phyloP scores from a whole-genome alignment of 1,139 yeast genomes.

The Ashbya aceris region DNA sequence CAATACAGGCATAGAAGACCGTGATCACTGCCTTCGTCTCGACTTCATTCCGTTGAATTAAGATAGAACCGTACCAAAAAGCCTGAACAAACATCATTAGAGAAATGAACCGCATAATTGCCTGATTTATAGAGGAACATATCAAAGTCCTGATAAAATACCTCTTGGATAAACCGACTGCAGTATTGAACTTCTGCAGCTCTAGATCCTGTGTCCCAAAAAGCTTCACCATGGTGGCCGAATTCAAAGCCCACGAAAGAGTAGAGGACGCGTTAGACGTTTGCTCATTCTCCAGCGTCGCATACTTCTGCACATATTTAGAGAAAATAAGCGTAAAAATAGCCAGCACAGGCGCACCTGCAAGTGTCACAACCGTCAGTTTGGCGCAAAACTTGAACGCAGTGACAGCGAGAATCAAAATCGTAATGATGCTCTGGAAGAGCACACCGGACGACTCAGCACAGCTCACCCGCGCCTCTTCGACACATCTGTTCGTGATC shows the following conservation, averaged over 20 bases:
- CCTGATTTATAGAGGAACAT: constrained; percentile 48
- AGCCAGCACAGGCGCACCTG: constrained; percentile 61
- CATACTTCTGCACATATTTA: constrained; percentile 38
- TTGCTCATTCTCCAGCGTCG: constrained; percentile 48
- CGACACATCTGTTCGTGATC: constrained; percentile 65
- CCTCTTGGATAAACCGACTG: constrained; percentile 38
- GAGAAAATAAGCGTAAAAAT: constrained; percentile 45
- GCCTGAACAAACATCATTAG: constrained; percentile 81
- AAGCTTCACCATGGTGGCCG: constrained; percentile 52
- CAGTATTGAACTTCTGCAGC: constrained; percentile 33
- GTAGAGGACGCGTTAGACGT: constrained; percentile 51
- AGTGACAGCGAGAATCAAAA: constrained; percentile 49
- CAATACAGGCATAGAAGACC: constrained; percentile 71
- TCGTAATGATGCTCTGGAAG: constrained; percentile 43
- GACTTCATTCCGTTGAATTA: constrained; percentile 45
- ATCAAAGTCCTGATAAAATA: constrained; percentile 42
- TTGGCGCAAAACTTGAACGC: constrained; percentile 80
- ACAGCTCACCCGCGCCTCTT: constrained; percentile 62
- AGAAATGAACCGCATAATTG: constrained; percentile 47
- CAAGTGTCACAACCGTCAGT: constrained; percentile 63
- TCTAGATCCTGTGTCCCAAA: constrained; percentile 54
- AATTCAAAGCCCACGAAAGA: constrained; percentile 60
- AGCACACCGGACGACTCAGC: constrained; percentile 59
- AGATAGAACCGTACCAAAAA: constrained; percentile 75
- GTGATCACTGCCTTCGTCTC: constrained; percentile 61